Evolutionary conservation across 345 rosid genomes (phyloP).

Genomic region (Brassica napus): DNA sequence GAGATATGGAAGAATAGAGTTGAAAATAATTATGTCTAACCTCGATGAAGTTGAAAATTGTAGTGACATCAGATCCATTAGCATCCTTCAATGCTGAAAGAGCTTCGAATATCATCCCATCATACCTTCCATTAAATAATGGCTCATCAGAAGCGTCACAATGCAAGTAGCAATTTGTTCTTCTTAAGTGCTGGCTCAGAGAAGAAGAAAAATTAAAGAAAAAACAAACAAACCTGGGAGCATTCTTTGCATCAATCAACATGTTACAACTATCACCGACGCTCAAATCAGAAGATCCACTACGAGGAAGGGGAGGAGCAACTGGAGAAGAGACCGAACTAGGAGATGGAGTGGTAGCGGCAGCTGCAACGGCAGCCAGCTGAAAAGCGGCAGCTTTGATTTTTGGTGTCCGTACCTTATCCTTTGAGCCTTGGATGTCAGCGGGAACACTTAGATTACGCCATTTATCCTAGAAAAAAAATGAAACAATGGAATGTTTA

Average conservation of each 20-base stretch:
- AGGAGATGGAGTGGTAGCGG: slow-evolving; percentile 32
- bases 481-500: slow-evolving; percentile 20
- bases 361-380: slow-evolving; percentile 39
- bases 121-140: slow-evolving; percentile 45
- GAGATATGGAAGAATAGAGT: not conserved
- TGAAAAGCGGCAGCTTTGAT: slow-evolving; percentile 44
- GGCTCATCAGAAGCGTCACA: too few species aligned
- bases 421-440: slow-evolving; percentile 57
- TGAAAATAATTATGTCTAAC: slow-evolving; percentile 47
- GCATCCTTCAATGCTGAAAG: slow-evolving; percentile 55
- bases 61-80: slow-evolving; percentile 57
- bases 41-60: slow-evolving; percentile 66
- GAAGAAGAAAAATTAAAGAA: slow-evolving; percentile 11
- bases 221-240: slow-evolving; percentile 35
- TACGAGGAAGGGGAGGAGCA: slow-evolving; percentile 12
- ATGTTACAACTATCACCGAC: slow-evolving; percentile 24
- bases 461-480: slow-evolving; percentile 68
- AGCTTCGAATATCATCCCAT: slow-evolving; percentile 74
- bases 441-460: slow-evolving; percentile 68
- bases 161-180: too few species aligned
- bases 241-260: slow-evolving; percentile 36
- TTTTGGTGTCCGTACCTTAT: slow-evolving; percentile 53
- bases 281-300: slow-evolving; percentile 36
- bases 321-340: slow-evolving; percentile 23
- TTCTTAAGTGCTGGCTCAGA: not conserved